Evolutionary conservation across 768 basidiomycete genomes (phyloP).

Genomic region (Mycena leptocephala): DNA sequence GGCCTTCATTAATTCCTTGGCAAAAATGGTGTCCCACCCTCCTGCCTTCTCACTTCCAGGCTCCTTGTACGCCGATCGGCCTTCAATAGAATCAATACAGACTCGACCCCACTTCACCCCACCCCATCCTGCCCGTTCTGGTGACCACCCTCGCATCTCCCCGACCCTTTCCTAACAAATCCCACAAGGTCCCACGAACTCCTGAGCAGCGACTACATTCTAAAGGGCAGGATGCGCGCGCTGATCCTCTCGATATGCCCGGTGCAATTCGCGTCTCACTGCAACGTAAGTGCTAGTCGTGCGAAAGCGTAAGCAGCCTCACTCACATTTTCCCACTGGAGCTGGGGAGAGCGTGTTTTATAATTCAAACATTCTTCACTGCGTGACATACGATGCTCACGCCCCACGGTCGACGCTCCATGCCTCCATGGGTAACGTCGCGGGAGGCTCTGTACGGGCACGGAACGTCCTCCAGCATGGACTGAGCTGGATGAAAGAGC

Average conservation of each 20-base stretch:
- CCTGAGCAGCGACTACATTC: constrained; percentile 73
- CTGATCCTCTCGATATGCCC: constrained; percentile 79
- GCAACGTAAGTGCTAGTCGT: constrained; percentile 59
- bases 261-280: constrained; percentile 71
- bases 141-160: too few species aligned
- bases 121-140: too few species aligned
- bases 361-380: constrained; percentile 86
- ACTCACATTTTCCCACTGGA: constrained; percentile 40
- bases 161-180: too few species aligned
- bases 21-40: constrained; percentile 56
- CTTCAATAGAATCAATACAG: too few species aligned
- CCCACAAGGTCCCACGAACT: constrained; percentile 73
- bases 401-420: constrained; percentile 77
- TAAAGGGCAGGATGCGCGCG: constrained; percentile 63
- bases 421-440: constrained; percentile 74
- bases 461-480: constrained; percentile 86
- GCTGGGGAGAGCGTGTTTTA: constrained; percentile 88
- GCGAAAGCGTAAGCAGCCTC: neutral
- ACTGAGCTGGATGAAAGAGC: constrained; percentile 77
- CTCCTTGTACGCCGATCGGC: too few species aligned
- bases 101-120: too few species aligned
- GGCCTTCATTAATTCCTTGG: neutral
- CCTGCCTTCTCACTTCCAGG: constrained; percentile 84
- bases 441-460: constrained; percentile 75
- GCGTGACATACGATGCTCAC: constrained; percentile 72